Evolutionary conservation across 139 green algal species (phyloP), one percentile per base, ranked within the genome.

Genomic region (Mychonastes homosphaera): DNA sequence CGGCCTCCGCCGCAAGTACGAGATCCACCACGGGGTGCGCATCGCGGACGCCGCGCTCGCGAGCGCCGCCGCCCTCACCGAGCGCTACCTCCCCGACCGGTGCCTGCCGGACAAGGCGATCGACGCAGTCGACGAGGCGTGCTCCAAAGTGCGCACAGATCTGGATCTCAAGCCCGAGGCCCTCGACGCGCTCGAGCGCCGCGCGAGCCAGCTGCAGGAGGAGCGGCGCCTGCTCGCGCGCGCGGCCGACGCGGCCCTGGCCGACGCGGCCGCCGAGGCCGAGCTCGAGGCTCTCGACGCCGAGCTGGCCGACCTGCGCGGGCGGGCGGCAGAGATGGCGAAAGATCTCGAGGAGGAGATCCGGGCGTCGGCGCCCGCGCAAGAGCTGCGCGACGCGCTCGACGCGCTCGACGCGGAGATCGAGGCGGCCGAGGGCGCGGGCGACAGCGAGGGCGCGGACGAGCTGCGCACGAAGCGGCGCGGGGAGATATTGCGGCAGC

Each of bases 51-150:
- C 53, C 12, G 63, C 63, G 18, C 45, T 71, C 12, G 54, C 35
- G 44, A 55, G 55, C 33, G 63, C 63, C 1, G 63, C 63, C 8
- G 18, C 35, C 23, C 55, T 71, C 27, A 39, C 32, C 15, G 66
- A 66, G 18, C 46, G 60, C n/a, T 83, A 83, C 75, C 63, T 77
- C 19, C 41, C 74, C 3, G 74, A 81, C 41, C 46, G 74, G 24
- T 89, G 75, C 19, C 46, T 83, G 49, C 77, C 77, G 29, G 83
- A 91, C 53, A 81, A 82, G 60, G 79, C 85, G 4, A 94, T 94
- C 58, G 84, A 91, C 69, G 69, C 90, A 56, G 69, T 91, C 13
- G 86, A 95, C 63, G 86, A 95, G 72, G 75, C 83, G 8, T 85
- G 55, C n/a, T 49, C 5, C 41, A 49, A 23, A 8, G 40, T 16